Evolutionary conservation across 1,139 yeast species (phyloP).

Genomic region (Pichia sp.): DNA sequence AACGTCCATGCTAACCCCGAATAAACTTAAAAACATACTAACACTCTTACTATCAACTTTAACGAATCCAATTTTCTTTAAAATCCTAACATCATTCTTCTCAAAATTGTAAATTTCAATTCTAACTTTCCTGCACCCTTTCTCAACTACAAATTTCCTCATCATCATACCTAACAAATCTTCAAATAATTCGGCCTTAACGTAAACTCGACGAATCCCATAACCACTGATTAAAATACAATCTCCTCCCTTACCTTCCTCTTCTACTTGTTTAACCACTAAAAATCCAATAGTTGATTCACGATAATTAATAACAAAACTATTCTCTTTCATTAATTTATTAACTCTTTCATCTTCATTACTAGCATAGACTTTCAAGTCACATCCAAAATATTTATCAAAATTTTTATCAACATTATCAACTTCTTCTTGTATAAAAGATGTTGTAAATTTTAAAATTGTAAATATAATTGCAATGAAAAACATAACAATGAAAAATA

Average conservation of each 20-base stretch:
- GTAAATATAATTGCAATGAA: constrained; percentile 25
- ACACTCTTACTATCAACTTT: constrained; percentile 3
- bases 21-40: constrained; percentile 24
- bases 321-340: constrained; percentile 38
- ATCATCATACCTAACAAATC: constrained; percentile 37
- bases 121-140: constrained; percentile 28
- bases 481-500: constrained; percentile 22
- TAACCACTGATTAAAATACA: constrained; percentile 50
- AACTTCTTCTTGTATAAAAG: constrained; percentile 39
- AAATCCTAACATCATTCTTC: constrained; percentile 30
- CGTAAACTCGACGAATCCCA: constrained; percentile 60
- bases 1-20: constrained; percentile 40
- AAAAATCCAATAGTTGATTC: constrained; percentile 61
- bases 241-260: too few species aligned
- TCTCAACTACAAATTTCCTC: constrained; percentile 10
- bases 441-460: constrained; percentile 30
- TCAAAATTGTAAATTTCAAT: constrained; percentile 52
- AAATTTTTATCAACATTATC: constrained; percentile 42
- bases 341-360: constrained; percentile 20
- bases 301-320: constrained; percentile 53
- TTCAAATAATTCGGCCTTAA: constrained; percentile 52
- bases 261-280: constrained; percentile 31
- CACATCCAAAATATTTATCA: constrained; percentile 44
- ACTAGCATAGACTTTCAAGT: constrained; percentile 40
- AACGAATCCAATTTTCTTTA: constrained; percentile 31